These are phyloP conservation scores for Solidago caesia DNA, from an alignment of 129 eudicot genomes.

Conservation along the genomic window DNA sequence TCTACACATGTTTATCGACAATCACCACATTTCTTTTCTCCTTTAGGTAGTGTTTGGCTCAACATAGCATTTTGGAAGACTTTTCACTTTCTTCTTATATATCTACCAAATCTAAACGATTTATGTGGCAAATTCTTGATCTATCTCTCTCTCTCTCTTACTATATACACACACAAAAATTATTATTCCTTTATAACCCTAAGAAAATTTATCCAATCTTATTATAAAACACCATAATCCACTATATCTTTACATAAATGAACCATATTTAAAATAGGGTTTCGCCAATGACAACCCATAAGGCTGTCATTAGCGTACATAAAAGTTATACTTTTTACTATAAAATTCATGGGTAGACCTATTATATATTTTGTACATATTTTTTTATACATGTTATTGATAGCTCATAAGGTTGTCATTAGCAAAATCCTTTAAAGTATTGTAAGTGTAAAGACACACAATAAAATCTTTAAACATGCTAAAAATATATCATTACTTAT, in stretches of 20 bases:
- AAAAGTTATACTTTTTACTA: too few species aligned
- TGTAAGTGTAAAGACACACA: too few species aligned
- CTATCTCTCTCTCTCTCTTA: neutral
- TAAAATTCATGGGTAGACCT: too few species aligned
- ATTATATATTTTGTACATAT: too few species aligned
- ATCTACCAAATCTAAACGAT: slow-evolving; percentile 28
- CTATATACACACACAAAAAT: neutral
- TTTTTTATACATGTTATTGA: too few species aligned
- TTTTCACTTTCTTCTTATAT: slow-evolving; percentile 13
- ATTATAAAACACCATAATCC: neutral
- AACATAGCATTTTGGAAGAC: slow-evolving; percentile 21
- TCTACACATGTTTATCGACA: slow-evolving; percentile 12
- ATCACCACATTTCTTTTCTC: neutral
- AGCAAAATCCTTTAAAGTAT: too few species aligned
- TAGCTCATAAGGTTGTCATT: too few species aligned
- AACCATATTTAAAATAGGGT: neutral
- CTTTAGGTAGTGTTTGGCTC: slow-evolving; percentile 24
- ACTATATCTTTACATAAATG: neutral
- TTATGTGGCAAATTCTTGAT: slow-evolving; percentile 18
- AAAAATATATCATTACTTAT: too few species aligned
- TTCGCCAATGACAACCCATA: too few species aligned
- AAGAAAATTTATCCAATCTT: neutral
- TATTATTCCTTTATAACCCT: neutral
- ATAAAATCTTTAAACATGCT: too few species aligned
- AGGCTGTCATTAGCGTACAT: too few species aligned